These are phyloP conservation scores for Gymnopilus dilepis DNA, from an alignment of 768 basidiomycete genomes.

Conservation along the genomic window DNA sequence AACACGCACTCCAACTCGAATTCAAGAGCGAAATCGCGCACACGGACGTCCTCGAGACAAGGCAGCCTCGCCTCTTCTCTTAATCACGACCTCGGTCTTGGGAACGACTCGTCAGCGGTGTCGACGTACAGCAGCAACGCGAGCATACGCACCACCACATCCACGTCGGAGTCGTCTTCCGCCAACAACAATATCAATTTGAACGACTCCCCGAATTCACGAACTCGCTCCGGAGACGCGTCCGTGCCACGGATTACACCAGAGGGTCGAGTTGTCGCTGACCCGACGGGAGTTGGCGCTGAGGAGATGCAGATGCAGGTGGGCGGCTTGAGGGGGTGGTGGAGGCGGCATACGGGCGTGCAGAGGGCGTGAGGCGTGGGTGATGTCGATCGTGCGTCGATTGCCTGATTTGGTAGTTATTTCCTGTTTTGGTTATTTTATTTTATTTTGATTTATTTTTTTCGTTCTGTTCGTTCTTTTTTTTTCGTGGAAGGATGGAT, in stretches of 20 bases:
- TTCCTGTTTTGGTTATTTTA: background rate
- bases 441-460: too few relatives aligned
- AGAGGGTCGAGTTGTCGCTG: conserved; percentile 27
- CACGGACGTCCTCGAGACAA: background rate
- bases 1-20: too few relatives aligned
- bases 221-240: background rate
- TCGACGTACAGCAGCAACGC: conserved; percentile 30
- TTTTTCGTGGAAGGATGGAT: too few relatives aligned
- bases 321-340: conserved; percentile 18
- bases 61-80: conserved; percentile 4
- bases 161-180: conserved; percentile 16
- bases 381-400: background rate
- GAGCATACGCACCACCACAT: conserved; percentile 24
- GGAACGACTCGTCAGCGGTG: conserved; percentile 16
- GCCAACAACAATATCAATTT: conserved; percentile 1
- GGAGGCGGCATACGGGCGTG: conserved; percentile 21
- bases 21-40: too few relatives aligned
- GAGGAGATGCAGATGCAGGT: conserved; percentile 4
- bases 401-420: background rate
- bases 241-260: conserved; percentile 17
- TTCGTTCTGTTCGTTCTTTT: too few relatives aligned
- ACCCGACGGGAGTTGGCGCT: conserved; percentile 7
- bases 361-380: background rate
- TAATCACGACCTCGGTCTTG: background rate
- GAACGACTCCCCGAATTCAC: conserved; percentile 4